Evolutionary conservation across 2,329 filamentous ascomycete species (phyloP), one percentile per base, ranked within the genome.

Genomic region (Emericellopsis atlantica): DNA sequence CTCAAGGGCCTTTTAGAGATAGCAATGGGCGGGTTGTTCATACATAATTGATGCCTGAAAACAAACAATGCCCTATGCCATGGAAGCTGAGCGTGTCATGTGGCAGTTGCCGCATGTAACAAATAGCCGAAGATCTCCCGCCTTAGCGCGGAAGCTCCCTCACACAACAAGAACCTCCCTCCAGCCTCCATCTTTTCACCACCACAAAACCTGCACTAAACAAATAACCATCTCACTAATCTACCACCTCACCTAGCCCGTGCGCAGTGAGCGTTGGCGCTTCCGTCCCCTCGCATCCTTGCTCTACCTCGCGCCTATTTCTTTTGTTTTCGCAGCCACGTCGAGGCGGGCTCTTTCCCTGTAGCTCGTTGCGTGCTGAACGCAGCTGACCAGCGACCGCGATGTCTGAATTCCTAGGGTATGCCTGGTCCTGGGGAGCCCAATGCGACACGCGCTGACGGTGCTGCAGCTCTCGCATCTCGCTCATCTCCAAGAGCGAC

Each of bases 401-500:
- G 54, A 76, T 76, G 72, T 76, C 72, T 61, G 72, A 76, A 65
- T 76, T 75, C 56, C 63, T 76, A 55, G 72, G 72, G 72, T 76
- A 29, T 29, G 65, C 48, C 66, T 29, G 18, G 24, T 18, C 39
- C 32, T 29, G 15, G 22, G 18, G 15, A 9, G 16, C 36, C 18
- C 76, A 74, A 55, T 62, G 75, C 54, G 72, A 71, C 70, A 76
- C 65, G 47, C 65, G 41, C 39, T 45, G 31, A 45, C 41, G 21
- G 8, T 10, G 23, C 39, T 44, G 53, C 64, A 89, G 87, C 66
- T 85, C 89, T 66, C 83, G 84, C 61, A 95, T 95, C 72, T 95
- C 88, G 47, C 79, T 95, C 67, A 92, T 95, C 65, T 95, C 89
- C 46, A 93, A 90, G 72, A 95, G 87, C 65, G 88, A 95, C 67